Evolutionary conservation across 257 asterid genomes (phyloP).

Genomic region (Paulownia fortunei): DNA sequence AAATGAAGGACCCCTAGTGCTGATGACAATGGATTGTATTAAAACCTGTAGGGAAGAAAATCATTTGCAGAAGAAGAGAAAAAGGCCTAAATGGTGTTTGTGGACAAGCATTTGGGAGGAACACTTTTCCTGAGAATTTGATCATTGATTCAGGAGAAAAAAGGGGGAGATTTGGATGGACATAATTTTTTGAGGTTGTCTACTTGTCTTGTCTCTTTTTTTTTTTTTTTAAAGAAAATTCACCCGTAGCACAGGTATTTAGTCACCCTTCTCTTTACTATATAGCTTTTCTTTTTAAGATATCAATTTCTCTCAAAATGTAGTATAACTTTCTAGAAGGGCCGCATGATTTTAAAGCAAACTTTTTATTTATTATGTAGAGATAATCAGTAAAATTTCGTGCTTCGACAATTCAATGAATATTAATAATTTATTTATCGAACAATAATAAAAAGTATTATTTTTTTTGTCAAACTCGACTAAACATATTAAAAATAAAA

Average conservation of each 20-base stretch:
- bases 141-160: conserved; percentile 55
- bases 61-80: conserved; percentile 35
- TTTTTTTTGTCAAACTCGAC: too few species aligned
- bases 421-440: too few species aligned
- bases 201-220: background rate
- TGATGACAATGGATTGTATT: conserved; percentile 26
- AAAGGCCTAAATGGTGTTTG: conserved; percentile 27
- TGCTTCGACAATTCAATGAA: too few species aligned
- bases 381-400: too few species aligned
- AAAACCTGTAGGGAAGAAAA: conserved; percentile 6
- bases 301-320: too few species aligned
- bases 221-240: background rate
- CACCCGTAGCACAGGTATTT: background rate
- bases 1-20: conserved; percentile 51
- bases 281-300: background rate
- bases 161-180: conserved; percentile 59
- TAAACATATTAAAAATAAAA: too few species aligned
- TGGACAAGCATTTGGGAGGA: conserved; percentile 32
- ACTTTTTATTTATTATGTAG: too few species aligned
- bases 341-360: too few species aligned
- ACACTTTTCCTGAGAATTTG: conserved; percentile 39
- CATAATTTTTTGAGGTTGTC: conserved; percentile 5
- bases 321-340: too few species aligned
- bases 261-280: background rate
- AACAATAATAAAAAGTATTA: too few species aligned